Percentiles rank a stretch among this genome's conserved stretches.
These are phyloP conservation scores for Lactarius trivialis DNA, from an alignment of 768 basidiomycete genomes.

Conservation along the genomic window DNA sequence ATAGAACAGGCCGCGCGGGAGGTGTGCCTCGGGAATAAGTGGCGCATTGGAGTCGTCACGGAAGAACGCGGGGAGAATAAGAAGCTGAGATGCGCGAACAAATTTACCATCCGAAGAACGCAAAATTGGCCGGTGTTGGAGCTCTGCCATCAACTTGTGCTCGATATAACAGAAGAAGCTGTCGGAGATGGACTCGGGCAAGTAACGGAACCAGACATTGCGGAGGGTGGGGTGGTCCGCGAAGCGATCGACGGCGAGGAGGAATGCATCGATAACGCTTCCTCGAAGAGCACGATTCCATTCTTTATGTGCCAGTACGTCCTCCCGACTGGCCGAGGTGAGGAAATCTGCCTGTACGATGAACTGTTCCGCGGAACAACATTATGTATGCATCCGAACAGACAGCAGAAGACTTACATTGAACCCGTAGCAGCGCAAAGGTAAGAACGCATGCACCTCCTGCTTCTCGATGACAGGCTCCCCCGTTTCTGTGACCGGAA, in stretches of 20 bases:
- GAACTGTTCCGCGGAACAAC: constrained; percentile 23
- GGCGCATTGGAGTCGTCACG: constrained; percentile 2
- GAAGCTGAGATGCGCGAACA: constrained; percentile 12
- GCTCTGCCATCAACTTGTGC: constrained; percentile 5
- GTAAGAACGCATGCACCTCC: constrained; percentile 26
- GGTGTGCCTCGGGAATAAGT: constrained; percentile 9
- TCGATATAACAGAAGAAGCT: constrained; percentile 22
- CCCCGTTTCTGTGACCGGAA: constrained; percentile 21
- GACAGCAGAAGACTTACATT: constrained; percentile 18
- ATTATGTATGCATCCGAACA: background rate
- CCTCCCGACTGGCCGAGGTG: constrained; percentile 28
- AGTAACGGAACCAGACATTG: constrained; percentile 26
- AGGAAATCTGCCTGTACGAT: constrained; percentile 30
- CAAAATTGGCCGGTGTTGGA: constrained; percentile 19
- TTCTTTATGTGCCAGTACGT: constrained; percentile 22
- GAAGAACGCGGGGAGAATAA: constrained; percentile 3
- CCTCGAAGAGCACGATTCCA: constrained; percentile 26
- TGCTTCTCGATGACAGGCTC: constrained; percentile 20
- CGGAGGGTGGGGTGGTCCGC: constrained; percentile 16
- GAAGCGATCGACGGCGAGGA: constrained; percentile 24
- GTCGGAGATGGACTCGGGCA: constrained; percentile 22
- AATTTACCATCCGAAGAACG: constrained; percentile 19
- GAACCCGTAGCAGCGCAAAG: constrained; percentile 25
- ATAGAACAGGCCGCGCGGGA: constrained; percentile 1
- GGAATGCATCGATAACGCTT: constrained; percentile 23